A percentile compares a stretch with the other conserved stretches of the same genome.
Conservation (phyloP, 2,329 filamentous ascomycete genomes). For the Fusarium ambrosium region DNA sequence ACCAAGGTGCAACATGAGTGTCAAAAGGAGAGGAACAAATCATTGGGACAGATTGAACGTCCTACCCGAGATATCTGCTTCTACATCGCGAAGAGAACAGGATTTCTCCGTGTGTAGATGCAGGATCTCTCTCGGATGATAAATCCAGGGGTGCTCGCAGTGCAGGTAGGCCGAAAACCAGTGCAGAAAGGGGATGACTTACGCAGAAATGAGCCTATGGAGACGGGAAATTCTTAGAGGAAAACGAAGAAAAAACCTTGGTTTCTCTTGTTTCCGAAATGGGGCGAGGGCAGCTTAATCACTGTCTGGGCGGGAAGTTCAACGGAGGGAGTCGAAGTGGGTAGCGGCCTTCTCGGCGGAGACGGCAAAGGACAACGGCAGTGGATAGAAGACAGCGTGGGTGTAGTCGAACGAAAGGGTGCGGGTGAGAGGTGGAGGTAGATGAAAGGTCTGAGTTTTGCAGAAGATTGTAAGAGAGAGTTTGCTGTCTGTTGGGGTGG, state of each 20-base stretch:
- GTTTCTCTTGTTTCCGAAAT: constrained; percentile 40
- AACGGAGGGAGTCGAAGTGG: neutral
- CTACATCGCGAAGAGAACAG: neutral
- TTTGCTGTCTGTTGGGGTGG: neutral
- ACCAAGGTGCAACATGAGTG: neutral
- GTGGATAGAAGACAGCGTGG: constrained; percentile 14
- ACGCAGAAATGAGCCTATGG: constrained; percentile 47
- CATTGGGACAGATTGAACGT: neutral
- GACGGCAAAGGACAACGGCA: constrained; percentile 19
- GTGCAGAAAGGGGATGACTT: constrained; percentile 38
- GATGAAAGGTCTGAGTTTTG: constrained; percentile 16
- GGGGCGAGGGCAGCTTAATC: constrained; percentile 15
- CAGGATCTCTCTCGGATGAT: neutral
- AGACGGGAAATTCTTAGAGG: constrained; percentile 53
- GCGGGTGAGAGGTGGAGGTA: constrained; percentile 20
- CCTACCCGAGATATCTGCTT: neutral
- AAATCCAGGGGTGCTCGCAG: neutral
- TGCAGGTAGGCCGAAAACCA: neutral
- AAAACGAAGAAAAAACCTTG: constrained; percentile 52
- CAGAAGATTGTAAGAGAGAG: neutral
- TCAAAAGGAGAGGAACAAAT: neutral
- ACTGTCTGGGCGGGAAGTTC: constrained; percentile 25
- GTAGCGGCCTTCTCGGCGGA: constrained; percentile 6
- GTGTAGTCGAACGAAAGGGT: constrained; percentile 14
- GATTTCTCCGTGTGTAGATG: neutral